A percentile compares a stretch with the other conserved stretches of the same genome.
Conservation (phyloP, 148 eudicot species). For the Rhododendron kiyosumense region DNA sequence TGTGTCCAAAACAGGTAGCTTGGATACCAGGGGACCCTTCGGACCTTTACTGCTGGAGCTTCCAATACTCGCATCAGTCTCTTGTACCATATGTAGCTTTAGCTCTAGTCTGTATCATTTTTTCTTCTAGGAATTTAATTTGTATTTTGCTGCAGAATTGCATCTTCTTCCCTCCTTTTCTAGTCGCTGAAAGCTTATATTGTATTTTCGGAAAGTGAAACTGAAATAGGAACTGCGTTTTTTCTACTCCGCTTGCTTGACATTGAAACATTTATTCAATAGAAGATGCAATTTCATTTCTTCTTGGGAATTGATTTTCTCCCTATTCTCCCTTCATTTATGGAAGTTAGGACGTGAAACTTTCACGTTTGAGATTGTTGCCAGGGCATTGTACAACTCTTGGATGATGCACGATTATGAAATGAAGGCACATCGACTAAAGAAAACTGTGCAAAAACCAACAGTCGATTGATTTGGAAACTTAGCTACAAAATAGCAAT, state of each 20-base stretch:
- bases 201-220: neutral
- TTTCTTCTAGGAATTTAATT: neutral
- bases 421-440: neutral
- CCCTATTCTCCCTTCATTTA: neutral
- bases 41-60: conserved; percentile 1
- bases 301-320: neutral
- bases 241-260: neutral
- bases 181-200: neutral
- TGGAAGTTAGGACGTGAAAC: neutral
- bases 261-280: conserved; percentile 1
- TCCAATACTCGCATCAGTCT: neutral
- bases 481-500: neutral
- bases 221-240: neutral
- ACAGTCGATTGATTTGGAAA: neutral
- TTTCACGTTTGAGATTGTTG: neutral
- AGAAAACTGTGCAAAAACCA: neutral
- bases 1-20: conserved; percentile 6
- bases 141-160: neutral
- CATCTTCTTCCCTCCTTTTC: neutral
- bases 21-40: neutral
- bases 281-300: neutral
- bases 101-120: conserved; percentile 14
- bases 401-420: neutral
- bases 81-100: conserved; percentile 17
- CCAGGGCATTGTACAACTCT: neutral